Conservation (phyloP, 805 yeast genomes). For the Hanseniaspora lindneri region DNA sequence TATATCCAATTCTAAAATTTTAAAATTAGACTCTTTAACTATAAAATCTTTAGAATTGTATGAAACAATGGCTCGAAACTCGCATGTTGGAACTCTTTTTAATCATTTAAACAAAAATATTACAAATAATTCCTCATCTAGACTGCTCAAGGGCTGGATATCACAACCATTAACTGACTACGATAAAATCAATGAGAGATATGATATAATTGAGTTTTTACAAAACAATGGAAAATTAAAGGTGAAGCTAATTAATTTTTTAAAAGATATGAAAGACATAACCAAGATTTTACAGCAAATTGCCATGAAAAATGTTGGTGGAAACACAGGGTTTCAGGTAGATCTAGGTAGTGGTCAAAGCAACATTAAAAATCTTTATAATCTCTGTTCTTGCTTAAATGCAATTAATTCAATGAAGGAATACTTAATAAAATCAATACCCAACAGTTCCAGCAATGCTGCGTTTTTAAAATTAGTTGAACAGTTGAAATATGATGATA, state of each 20-base stretch:
- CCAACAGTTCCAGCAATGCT: not conserved
- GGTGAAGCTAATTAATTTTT: conserved; percentile 21
- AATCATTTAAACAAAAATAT: conserved; percentile 61
- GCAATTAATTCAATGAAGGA: not conserved
- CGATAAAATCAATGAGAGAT: conserved; percentile 45
- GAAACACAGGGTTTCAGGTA: not conserved
- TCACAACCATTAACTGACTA: conserved; percentile 62
- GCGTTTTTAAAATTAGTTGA: not conserved
- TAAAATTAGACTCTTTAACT: conserved; percentile 63
- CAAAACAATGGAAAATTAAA: conserved; percentile 26
- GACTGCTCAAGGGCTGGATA: conserved; percentile 72
- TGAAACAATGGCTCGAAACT: conserved; percentile 44
- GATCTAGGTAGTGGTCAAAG: not conserved
- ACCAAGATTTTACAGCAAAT: conserved; percentile 47
- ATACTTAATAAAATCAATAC: not conserved
- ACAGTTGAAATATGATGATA: not conserved
- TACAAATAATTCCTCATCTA: conserved; percentile 61
- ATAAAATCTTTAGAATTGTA: conserved; percentile 64
- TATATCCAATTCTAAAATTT: conserved; percentile 38
- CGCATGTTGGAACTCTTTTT: conserved; percentile 56
- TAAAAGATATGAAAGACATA: conserved; percentile 44
- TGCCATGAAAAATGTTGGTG: conserved; percentile 36
- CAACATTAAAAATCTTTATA: not conserved
- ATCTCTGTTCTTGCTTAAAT: not conserved
- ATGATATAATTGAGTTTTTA: conserved; percentile 38